A percentile compares a stretch with the other conserved stretches of the same genome.
Evolutionary conservation across 179 eudicot species (phyloP).

Genomic region (Nepenthes alata): DNA sequence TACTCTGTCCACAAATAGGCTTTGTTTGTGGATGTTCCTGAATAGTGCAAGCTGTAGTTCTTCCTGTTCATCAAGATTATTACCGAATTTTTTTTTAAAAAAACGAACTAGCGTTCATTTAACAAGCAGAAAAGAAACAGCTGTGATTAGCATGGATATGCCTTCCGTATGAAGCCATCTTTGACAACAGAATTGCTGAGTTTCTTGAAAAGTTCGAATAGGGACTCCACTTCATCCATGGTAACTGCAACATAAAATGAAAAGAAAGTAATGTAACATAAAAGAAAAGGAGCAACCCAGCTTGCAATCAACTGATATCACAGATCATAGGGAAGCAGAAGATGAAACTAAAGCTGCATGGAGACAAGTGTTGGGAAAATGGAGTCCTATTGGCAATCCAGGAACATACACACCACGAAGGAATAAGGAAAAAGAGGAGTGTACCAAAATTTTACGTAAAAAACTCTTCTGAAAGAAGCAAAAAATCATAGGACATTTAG

Average conservation of each 20-base stretch:
- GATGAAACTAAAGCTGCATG: too few relatives aligned
- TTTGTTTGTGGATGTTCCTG: conserved; percentile 19
- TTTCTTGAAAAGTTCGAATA: conserved; percentile 20
- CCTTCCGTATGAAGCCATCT: conserved; percentile 45
- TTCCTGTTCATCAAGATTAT: conserved; percentile 20
- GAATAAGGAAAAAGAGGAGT: too few relatives aligned
- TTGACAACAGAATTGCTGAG: conserved; percentile 29
- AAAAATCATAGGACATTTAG: too few relatives aligned
- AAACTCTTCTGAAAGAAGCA: too few relatives aligned
- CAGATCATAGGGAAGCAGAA: neutral
- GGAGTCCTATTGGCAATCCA: too few relatives aligned
- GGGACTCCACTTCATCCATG: conserved; percentile 21
- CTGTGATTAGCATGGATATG: neutral
- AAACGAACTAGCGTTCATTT: too few relatives aligned
- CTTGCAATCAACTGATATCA: neutral
- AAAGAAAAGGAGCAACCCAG: neutral
- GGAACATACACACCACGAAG: too few relatives aligned
- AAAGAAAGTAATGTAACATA: neutral
- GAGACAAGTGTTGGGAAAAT: too few relatives aligned
- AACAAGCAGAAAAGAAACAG: too few relatives aligned
- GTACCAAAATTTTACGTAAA: too few relatives aligned
- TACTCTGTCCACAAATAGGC: conserved; percentile 46
- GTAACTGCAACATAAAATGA: conserved; percentile 12
- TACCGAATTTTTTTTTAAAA: too few relatives aligned
- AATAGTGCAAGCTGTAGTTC: conserved; percentile 42